Conservation (phyloP, 345 rosid species). For the Trapa incisa region DNA sequence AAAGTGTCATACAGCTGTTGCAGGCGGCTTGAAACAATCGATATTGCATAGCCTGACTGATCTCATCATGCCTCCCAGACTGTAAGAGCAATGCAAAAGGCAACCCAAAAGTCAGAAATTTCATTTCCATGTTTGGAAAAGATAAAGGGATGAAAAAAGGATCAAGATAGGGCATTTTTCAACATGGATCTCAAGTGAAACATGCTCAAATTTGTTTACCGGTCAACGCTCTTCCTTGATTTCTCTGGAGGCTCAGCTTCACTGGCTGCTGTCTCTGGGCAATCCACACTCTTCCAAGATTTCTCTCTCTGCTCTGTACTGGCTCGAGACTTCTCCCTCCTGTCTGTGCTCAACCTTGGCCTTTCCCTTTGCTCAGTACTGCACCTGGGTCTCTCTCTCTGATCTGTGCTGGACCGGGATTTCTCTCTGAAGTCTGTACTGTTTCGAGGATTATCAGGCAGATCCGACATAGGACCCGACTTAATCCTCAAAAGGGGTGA, state of each 20-base stretch:
- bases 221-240: constrained; percentile 63
- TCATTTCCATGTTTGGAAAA: background rate
- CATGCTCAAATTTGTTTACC: constrained; percentile 24
- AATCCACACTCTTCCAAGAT: constrained; percentile 33
- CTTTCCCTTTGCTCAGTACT: constrained; percentile 54
- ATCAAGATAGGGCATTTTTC: too few species aligned
- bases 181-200: background rate
- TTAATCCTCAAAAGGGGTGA: constrained; percentile 25
- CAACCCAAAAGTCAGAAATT: background rate
- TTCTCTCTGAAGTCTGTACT: constrained; percentile 58
- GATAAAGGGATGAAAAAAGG: background rate
- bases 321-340: constrained; percentile 40
- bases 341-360: constrained; percentile 35
- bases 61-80: constrained; percentile 78
- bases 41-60: constrained; percentile 84
- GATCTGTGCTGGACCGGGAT: constrained; percentile 23
- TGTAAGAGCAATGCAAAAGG: constrained; percentile 22
- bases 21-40: constrained; percentile 75
- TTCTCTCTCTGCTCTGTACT: constrained; percentile 47
- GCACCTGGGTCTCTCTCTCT: constrained; percentile 35
- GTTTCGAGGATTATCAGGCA: constrained; percentile 31
- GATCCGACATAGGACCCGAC: constrained; percentile 25
- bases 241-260: constrained; percentile 40
- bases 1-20: constrained; percentile 26
- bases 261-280: constrained; percentile 30